phyloP scores from a whole-genome alignment of 2,329 filamentous ascomycete genomes.

The Paracoccidioides lutzii region DNA sequence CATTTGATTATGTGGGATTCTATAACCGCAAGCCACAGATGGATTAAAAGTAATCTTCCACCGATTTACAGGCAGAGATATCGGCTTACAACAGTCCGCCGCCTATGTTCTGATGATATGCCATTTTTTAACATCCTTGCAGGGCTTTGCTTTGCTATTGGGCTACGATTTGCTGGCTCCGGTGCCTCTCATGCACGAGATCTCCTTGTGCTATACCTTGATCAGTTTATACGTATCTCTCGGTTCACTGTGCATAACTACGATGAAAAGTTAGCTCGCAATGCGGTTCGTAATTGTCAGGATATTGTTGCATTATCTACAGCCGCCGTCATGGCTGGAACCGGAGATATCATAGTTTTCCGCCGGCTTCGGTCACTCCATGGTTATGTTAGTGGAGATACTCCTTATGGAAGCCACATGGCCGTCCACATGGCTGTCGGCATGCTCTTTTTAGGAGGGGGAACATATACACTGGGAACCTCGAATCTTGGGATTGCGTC shows the following conservation, averaged over 20 bases:
- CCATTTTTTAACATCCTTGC: slow-evolving; percentile 87
- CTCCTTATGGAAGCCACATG: slow-evolving; percentile 84
- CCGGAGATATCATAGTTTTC: slow-evolving; percentile 75
- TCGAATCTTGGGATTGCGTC: slow-evolving; percentile 76
- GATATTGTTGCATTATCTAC: slow-evolving; percentile 71
- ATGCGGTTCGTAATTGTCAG: slow-evolving; percentile 80
- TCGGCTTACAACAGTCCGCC: slow-evolving; percentile 45
- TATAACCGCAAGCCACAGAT: slow-evolving; percentile 59
- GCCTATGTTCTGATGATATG: slow-evolving; percentile 67
- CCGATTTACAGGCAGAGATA: slow-evolving; percentile 50
- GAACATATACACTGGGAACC: slow-evolving; percentile 81
- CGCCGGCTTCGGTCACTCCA: slow-evolving; percentile 78
- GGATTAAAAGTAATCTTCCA: slow-evolving; percentile 66
- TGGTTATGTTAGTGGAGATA: slow-evolving; percentile 69
- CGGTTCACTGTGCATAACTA: slow-evolving; percentile 53
- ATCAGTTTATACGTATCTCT: slow-evolving; percentile 70
- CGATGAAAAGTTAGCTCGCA: slow-evolving; percentile 70
- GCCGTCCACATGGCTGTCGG: slow-evolving; percentile 87
- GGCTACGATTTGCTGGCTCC: slow-evolving; percentile 61
- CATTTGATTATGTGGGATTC: slow-evolving; percentile 87
- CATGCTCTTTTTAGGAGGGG: slow-evolving; percentile 79
- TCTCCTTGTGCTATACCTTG: slow-evolving; percentile 68
- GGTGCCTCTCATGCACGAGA: slow-evolving; percentile 60
- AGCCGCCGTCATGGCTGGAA: slow-evolving; percentile 89
- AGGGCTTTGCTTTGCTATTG: slow-evolving; percentile 67